Conservation (phyloP, 257 asterid species). For the Przewalskia tangutica region DNA sequence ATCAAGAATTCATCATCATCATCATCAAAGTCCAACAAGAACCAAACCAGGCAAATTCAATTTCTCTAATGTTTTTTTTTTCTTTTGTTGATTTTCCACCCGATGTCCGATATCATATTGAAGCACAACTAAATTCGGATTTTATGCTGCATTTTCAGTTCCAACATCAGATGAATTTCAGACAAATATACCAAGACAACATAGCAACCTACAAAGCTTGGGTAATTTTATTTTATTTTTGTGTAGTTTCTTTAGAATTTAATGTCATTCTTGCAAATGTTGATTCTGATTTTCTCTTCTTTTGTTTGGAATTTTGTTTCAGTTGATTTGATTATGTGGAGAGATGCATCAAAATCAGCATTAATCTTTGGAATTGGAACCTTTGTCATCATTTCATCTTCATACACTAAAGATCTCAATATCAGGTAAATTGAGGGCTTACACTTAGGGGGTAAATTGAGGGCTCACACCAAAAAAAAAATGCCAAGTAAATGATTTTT, state of each 20-base stretch:
- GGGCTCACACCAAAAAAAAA: no score
- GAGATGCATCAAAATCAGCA: constrained; percentile 71
- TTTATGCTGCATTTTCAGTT: constrained; percentile 9
- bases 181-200: constrained; percentile 31
- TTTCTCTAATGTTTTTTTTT: neutral
- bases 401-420: constrained; percentile 63
- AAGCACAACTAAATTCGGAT: neutral
- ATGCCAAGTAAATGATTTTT: neutral
- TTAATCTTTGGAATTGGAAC: constrained; percentile 80
- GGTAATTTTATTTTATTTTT: constrained; percentile 33
- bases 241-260: neutral
- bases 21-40: constrained; percentile 22
- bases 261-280: neutral
- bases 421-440: constrained; percentile 38
- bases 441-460: neutral
- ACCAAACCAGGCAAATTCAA: constrained; percentile 30
- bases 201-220: constrained; percentile 47
- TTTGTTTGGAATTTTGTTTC: neutral
- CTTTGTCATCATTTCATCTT: constrained; percentile 65
- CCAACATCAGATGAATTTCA: constrained; percentile 29
- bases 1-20: constrained; percentile 18
- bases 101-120: neutral
- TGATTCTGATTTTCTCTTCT: neutral
- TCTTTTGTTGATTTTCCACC: neutral
- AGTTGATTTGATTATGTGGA: constrained; percentile 92